Percentiles rank a stretch among this genome's conserved stretches.
These are phyloP conservation scores for Saussurea involucrata DNA, from an alignment of 129 eudicot species.

Conservation along the genomic window DNA sequence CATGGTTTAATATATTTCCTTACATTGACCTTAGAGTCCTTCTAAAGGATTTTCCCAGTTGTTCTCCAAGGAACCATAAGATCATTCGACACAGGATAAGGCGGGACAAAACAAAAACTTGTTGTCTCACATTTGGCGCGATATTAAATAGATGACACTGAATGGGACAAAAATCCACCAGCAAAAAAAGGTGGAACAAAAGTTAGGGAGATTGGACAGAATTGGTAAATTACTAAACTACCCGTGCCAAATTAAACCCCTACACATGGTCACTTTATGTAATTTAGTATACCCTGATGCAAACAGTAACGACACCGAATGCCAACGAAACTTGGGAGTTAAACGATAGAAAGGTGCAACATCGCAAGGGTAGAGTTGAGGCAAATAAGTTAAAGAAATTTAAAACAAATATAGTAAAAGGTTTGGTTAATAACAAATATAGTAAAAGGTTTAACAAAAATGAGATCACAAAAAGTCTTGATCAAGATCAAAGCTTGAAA, in stretches of 20 bases:
- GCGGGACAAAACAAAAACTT: neutral
- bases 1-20: too few relatives aligned
- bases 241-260: neutral
- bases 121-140: neutral
- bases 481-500: conserved; percentile 16
- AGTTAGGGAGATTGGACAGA: neutral
- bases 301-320: neutral
- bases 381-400: neutral
- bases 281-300: neutral
- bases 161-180: neutral
- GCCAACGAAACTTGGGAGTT: neutral
- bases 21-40: too few relatives aligned
- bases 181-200: neutral
- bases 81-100: too few relatives aligned
- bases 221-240: neutral
- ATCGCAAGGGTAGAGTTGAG: neutral
- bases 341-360: neutral
- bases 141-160: neutral
- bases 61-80: too few relatives aligned
- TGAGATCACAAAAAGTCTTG: neutral
- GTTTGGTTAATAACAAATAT: too few relatives aligned
- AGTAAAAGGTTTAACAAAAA: too few relatives aligned
- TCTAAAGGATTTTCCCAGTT: too few relatives aligned
- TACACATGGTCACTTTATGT: too few relatives aligned
- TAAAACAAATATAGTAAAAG: too few relatives aligned